phyloP scores from a whole-genome alignment of 2,329 filamentous ascomycete species.

The Talaromyces piceae region DNA sequence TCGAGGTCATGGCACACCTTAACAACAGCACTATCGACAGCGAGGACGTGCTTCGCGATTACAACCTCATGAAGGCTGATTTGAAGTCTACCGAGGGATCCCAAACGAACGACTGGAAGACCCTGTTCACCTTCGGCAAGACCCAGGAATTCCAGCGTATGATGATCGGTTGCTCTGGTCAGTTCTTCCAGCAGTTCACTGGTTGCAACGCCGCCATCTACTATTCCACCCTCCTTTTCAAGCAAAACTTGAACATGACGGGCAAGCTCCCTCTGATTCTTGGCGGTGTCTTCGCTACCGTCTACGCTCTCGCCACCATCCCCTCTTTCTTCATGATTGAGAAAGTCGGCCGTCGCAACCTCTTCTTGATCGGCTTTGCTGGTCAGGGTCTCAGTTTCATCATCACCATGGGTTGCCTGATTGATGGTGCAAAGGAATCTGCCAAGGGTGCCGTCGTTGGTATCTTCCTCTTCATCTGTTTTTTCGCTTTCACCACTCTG shows the following conservation, averaged over 20 bases:
- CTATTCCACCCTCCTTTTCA: slow-evolving; percentile 43
- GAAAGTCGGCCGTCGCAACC: slow-evolving; percentile 28
- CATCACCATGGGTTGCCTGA: slow-evolving; percentile 19
- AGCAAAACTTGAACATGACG: slow-evolving; percentile 38
- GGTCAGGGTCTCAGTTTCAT: slow-evolving; percentile 23
- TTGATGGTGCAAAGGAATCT: slow-evolving; percentile 9
- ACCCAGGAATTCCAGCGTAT: slow-evolving; percentile 35
- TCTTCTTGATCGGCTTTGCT: slow-evolving; percentile 17
- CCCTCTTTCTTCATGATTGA: slow-evolving; percentile 46
- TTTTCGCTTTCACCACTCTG: slow-evolving; percentile 56
- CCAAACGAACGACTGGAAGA: slow-evolving; percentile 54
- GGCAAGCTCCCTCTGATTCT: slow-evolving; percentile 43
- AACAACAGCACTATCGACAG: slow-evolving; percentile 41
- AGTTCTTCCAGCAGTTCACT: slow-evolving; percentile 43
- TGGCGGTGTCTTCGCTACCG: slow-evolving; percentile 47
- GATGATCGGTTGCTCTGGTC: slow-evolving; percentile 32
- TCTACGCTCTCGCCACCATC: slow-evolving; percentile 33
- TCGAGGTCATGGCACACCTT: slow-evolving; percentile 46
- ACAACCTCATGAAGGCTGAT: slow-evolving; percentile 15
- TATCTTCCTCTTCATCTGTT: slow-evolving; percentile 60
- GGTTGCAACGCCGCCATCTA: slow-evolving; percentile 47
- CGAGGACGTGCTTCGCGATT: slow-evolving; percentile 5
- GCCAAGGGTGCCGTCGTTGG: slow-evolving; percentile 19
- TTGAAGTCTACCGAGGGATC: slow-evolving; percentile 42
- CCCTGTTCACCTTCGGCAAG: slow-evolving; percentile 20